Conservation (phyloP, 2,329 filamentous ascomycete species). For the Colletotrichum chrysophilum region DNA sequence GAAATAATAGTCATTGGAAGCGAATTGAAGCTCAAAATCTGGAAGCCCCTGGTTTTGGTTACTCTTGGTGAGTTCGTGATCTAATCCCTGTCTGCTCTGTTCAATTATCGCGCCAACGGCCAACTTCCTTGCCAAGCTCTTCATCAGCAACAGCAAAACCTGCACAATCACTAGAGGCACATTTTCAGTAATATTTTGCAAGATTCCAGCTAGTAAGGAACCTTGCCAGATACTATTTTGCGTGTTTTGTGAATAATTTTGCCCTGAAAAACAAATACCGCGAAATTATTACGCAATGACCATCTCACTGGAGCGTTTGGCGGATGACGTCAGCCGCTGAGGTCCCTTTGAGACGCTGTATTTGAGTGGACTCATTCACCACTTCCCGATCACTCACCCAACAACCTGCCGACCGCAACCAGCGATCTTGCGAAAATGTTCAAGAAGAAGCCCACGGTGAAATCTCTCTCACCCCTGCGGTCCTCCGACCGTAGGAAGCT, state of each 20-base stretch:
- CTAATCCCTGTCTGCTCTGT: neutral
- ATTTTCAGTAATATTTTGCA: rapidly evolving
- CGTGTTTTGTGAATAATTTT: neutral
- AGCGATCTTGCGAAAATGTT: neutral
- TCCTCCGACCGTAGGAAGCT: neutral
- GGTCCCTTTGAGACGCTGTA: neutral
- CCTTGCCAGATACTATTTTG: neutral
- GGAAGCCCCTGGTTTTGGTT: rapidly evolving
- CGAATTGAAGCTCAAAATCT: neutral
- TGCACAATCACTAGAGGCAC: rapidly evolving
- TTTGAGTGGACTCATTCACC: neutral
- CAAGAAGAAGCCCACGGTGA: neutral
- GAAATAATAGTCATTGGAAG: neutral
- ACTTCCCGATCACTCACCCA: neutral
- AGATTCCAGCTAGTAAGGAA: rapidly evolving
- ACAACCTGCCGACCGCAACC: neutral
- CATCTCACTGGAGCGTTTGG: neutral
- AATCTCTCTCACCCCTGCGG: neutral
- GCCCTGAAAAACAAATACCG: neutral
- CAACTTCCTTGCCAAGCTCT: neutral
- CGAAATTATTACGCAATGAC: neutral
- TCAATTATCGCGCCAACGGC: rapidly evolving
- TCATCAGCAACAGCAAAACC: neutral
- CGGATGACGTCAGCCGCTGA: neutral
- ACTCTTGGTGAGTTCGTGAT: neutral